Percentiles rank a stretch among this genome's conserved stretches.
Evolutionary conservation across 1,284 basidiomycete genomes (phyloP).

Genomic region (Tetrapyrgos nigripes): DNA sequence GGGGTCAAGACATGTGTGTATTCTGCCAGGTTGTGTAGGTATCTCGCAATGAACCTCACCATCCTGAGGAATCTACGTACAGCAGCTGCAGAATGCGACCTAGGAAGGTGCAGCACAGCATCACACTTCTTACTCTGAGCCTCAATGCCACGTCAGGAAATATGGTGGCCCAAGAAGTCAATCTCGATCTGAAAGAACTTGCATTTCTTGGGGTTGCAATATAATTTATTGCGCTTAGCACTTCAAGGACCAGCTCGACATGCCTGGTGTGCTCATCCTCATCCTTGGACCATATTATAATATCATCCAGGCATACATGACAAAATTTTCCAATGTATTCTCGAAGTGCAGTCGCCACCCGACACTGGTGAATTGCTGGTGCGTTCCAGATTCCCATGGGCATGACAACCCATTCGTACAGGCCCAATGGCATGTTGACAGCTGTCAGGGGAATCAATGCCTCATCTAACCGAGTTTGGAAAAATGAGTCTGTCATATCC

Average conservation of each 20-base stretch:
- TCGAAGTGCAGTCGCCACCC: constrained; percentile 32
- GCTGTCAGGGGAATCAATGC: constrained; percentile 38
- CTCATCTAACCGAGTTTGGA: constrained; percentile 34
- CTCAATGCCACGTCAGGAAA: constrained; percentile 25
- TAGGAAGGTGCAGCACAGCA: constrained; percentile 25
- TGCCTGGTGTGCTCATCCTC: constrained; percentile 39
- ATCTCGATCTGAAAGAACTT: constrained; percentile 16
- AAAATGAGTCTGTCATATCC: too few species aligned
- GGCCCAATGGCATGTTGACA: constrained; percentile 34
- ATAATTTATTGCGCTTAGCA: constrained; percentile 27
- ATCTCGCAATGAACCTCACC: constrained; percentile 35
- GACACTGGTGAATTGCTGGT: constrained; percentile 37
- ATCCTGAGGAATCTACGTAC: constrained; percentile 37
- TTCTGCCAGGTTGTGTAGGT: constrained; percentile 31
- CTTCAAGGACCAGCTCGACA: constrained; percentile 30
- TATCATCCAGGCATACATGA: constrained; percentile 33
- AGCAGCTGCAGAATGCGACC: constrained; percentile 23
- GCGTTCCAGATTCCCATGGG: too few species aligned
- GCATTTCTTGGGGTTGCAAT: constrained; percentile 33
- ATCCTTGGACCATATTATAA: too few species aligned
- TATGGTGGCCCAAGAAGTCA: too few species aligned
- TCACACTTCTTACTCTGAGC: constrained; percentile 20
- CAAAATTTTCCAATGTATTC: constrained; percentile 19
- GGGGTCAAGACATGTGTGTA: constrained; percentile 32
- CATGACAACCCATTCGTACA: constrained; percentile 40